Evolutionary conservation across 169 alveolate genomes (phyloP).

Genomic region (Theileria sp.): DNA sequence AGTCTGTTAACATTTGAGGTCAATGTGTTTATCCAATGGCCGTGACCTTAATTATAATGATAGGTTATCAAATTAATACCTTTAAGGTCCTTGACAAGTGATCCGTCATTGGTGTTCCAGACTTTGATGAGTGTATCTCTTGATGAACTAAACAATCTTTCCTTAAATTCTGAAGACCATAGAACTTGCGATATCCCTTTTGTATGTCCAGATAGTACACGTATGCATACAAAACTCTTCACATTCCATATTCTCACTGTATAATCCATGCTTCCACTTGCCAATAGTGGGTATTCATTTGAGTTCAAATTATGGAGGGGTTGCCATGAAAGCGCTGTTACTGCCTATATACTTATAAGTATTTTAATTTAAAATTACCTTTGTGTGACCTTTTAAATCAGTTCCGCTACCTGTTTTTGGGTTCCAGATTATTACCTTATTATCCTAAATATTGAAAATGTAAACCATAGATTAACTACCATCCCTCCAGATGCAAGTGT

Average conservation of each 20-base stretch:
- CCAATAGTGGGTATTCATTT: constrained; percentile 51
- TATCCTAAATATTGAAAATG: constrained; percentile 22
- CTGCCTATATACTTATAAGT: constrained; percentile 53
- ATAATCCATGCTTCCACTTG: constrained; percentile 86
- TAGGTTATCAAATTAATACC: constrained; percentile 30
- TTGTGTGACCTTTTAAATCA: constrained; percentile 62
- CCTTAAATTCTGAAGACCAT: constrained; percentile 90
- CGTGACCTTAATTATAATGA: constrained; percentile 87
- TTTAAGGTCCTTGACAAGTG: constrained; percentile 71
- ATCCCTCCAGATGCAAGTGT: constrained; percentile 90
- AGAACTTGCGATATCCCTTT: constrained; percentile 89
- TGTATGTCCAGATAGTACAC: constrained; percentile 87
- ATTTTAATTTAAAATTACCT: constrained; percentile 32
- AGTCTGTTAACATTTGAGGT: constrained; percentile 91
- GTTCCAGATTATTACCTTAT: constrained; percentile 56
- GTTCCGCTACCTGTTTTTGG: constrained; percentile 28
- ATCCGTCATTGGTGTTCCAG: constrained; percentile 82
- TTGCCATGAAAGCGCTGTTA: constrained; percentile 87
- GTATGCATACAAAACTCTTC: constrained; percentile 73
- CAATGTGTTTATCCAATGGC: constrained; percentile 98
- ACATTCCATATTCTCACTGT: constrained; percentile 90
- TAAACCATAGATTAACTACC: constrained; percentile 38
- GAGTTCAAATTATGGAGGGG: constrained; percentile 83
- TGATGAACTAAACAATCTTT: constrained; percentile 86
- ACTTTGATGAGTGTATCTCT: constrained; percentile 93